These are phyloP conservation scores for Brassica nigra DNA, from an alignment of 345 rosid species.

Conservation along the genomic window DNA sequence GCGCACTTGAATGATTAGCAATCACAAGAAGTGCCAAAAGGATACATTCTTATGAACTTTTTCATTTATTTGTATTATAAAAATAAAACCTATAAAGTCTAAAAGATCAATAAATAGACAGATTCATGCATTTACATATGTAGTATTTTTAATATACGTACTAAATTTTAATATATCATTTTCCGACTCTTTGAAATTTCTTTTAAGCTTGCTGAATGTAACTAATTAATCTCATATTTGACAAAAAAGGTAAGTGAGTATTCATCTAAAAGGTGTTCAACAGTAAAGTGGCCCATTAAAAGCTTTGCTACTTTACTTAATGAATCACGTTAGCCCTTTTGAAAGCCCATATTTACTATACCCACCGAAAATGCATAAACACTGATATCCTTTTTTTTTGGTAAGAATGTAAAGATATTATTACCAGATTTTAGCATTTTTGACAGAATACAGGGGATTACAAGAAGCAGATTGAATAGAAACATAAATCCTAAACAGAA, in stretches of 20 bases:
- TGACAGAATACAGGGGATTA: not conserved
- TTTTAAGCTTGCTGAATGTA: not conserved
- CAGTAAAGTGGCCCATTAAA: not conserved
- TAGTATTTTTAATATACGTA: too few species aligned
- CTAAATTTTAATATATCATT: not conserved
- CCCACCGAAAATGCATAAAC: not conserved
- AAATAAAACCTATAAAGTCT: not conserved
- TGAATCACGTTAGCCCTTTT: slow-evolving; percentile 6
- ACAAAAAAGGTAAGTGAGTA: not conserved
- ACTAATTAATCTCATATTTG: not conserved
- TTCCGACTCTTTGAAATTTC: not conserved
- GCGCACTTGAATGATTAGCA: slow-evolving; percentile 30
- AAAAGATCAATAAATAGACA: not conserved
- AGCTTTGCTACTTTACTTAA: not conserved
- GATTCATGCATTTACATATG: slow-evolving; percentile 23
- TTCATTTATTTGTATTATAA: not conserved
- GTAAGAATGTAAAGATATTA: not conserved
- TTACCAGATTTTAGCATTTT: not conserved
- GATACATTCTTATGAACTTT: slow-evolving; percentile 1
- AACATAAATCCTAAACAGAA: not conserved
- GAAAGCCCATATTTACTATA: not conserved
- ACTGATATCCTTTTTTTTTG: not conserved
- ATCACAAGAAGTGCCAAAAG: slow-evolving; percentile 35
- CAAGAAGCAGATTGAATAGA: not conserved
- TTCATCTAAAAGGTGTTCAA: not conserved